Conservation (phyloP, 371 early-diverging fungal species). For the Cokeromyces recurvatus region DNA sequence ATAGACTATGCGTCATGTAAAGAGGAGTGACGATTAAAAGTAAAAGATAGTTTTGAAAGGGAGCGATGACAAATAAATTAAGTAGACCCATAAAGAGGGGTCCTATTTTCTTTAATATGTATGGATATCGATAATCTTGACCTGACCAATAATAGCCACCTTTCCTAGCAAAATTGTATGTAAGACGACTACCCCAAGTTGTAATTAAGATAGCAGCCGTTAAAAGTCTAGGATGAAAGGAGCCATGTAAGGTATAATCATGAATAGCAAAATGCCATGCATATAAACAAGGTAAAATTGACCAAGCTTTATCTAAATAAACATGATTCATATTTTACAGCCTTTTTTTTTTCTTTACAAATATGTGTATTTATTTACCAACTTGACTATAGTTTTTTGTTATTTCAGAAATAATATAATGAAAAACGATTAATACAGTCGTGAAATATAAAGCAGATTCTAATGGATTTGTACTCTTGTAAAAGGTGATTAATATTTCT, state of each 20-base stretch:
- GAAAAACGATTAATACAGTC: constrained; percentile 11
- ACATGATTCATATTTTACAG: neutral
- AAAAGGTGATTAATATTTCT: neutral
- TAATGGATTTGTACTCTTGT: constrained; percentile 23
- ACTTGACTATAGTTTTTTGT: constrained; percentile 48
- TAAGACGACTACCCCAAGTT: constrained; percentile 78
- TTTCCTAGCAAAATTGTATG: constrained; percentile 76
- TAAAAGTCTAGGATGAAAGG: constrained; percentile 43
- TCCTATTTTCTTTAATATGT: constrained; percentile 41
- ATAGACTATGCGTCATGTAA: constrained; percentile 37
- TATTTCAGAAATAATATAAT: constrained; percentile 29
- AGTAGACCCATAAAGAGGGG: constrained; percentile 62
- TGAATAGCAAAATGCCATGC: constrained; percentile 52
- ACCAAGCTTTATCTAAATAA: constrained; percentile 62
- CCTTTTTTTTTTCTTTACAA: neutral
- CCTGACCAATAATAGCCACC: constrained; percentile 71
- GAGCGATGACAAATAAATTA: constrained; percentile 70
- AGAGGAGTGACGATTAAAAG: constrained; percentile 61
- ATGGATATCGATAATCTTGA: constrained; percentile 78
- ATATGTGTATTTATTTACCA: constrained; percentile 20
- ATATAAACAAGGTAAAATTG: constrained; percentile 64
- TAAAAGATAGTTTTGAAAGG: constrained; percentile 68
- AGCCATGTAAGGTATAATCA: constrained; percentile 26
- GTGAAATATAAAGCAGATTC: constrained; percentile 12
- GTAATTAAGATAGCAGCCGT: constrained; percentile 48